Evolutionary conservation across 805 yeast genomes (phyloP).

Genomic region (Cyberlindnera amylophila): DNA sequence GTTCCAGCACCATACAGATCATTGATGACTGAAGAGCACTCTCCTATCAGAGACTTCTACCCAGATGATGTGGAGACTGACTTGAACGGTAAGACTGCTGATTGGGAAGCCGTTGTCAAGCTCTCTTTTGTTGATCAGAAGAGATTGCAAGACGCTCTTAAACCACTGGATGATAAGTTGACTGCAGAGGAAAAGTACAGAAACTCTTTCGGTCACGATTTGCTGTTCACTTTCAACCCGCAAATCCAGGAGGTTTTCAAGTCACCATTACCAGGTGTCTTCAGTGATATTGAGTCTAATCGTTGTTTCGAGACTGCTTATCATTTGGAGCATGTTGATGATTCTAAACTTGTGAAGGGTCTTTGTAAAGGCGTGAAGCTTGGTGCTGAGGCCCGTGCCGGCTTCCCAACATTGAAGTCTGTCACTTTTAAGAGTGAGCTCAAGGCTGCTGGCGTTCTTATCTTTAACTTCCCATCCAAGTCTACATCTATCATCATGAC

Average conservation of each 20-base stretch:
- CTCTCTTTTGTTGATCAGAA: slow-evolving; percentile 87
- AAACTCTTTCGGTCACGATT: slow-evolving; percentile 69
- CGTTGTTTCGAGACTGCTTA: slow-evolving; percentile 67
- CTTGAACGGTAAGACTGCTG: slow-evolving; percentile 90
- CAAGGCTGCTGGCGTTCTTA: slow-evolving; percentile 58
- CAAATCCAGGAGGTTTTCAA: slow-evolving; percentile 64
- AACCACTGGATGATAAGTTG: slow-evolving; percentile 57
- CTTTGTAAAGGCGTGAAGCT: slow-evolving; percentile 60
- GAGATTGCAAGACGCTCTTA: slow-evolving; percentile 68
- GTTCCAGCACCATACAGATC: slow-evolving; percentile 76
- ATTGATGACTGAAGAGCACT: slow-evolving; percentile 78
- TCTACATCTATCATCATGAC: slow-evolving; percentile 76
- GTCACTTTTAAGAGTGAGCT: slow-evolving; percentile 56
- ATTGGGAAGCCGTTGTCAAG: slow-evolving; percentile 97
- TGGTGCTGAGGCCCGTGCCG: slow-evolving; percentile 75
- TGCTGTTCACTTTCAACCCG: slow-evolving; percentile 70
- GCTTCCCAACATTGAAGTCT: slow-evolving; percentile 82
- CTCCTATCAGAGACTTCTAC: slow-evolving; percentile 88
- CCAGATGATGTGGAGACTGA: slow-evolving; percentile 86
- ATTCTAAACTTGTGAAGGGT: slow-evolving; percentile 44
- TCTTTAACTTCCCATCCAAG: slow-evolving; percentile 82
- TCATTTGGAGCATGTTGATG: slow-evolving; percentile 44
- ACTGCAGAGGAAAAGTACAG: slow-evolving; percentile 68
- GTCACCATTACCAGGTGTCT: slow-evolving; percentile 74
- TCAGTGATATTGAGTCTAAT: slow-evolving; percentile 74